Evolutionary conservation across 495 filamentous ascomycete genomes (phyloP).

Genomic region (Lindgomyces ingoldianus): DNA sequence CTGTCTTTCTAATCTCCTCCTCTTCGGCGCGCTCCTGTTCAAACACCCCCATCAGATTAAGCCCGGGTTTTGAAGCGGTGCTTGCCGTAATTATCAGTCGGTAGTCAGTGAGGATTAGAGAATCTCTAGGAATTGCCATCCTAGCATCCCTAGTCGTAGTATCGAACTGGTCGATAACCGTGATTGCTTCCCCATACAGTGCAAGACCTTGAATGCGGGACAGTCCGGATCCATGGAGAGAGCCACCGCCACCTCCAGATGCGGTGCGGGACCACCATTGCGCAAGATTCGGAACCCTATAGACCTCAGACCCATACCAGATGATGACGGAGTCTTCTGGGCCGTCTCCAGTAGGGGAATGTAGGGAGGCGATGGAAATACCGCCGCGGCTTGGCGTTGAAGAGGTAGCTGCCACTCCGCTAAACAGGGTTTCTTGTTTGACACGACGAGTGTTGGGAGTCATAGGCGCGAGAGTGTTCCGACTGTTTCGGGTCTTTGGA

Average conservation of each 20-base stretch:
- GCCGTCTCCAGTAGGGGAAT: conserved; percentile 24
- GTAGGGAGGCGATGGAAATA: conserved; percentile 56
- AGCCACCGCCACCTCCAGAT: conserved; percentile 26
- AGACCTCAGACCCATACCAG: conserved; percentile 45
- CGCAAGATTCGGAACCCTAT: conserved; percentile 42
- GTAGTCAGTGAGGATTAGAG: conserved; percentile 43
- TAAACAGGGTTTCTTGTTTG: conserved; percentile 58
- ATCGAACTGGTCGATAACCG: conserved; percentile 38
- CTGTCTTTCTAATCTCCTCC: conserved; percentile 26
- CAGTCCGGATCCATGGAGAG: conserved; percentile 38
- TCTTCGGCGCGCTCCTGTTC: conserved; percentile 26
- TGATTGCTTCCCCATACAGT: conserved; percentile 38
- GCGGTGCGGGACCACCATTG: conserved; percentile 43
- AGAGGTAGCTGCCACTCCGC: conserved; percentile 46
- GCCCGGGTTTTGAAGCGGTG: conserved; percentile 10
- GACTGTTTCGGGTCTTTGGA: conserved; percentile 22
- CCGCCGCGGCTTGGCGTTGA: conserved; percentile 57
- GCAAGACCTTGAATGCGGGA: conserved; percentile 37
- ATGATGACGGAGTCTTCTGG: conserved; percentile 46
- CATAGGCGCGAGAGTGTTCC: conserved; percentile 71
- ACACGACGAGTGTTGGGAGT: conserved; percentile 75
- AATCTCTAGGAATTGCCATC: conserved; percentile 32
- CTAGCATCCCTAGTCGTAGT: conserved; percentile 33
- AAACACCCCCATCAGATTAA: conserved; percentile 19
- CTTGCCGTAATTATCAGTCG: conserved; percentile 41